Conservation (phyloP, 176 grass and related monocot genomes). For the Puccinellia tenuiflora region DNA sequence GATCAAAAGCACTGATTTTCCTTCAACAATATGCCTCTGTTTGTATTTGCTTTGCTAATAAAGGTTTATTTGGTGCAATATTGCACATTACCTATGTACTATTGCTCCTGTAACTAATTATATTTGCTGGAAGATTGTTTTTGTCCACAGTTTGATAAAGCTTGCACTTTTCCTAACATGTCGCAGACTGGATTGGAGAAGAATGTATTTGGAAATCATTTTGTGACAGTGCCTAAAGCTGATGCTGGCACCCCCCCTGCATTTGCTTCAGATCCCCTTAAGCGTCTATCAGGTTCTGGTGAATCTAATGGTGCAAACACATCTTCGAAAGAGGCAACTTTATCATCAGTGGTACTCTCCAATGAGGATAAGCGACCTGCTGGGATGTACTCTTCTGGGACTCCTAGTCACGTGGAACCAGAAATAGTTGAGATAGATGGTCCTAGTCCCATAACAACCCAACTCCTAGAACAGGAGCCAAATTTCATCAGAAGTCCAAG, state of each 20-base stretch:
- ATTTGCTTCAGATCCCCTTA: conserved; percentile 86
- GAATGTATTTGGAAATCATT: conserved; percentile 97
- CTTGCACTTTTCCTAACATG: conserved; percentile 30
- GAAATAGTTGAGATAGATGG: conserved; percentile 98
- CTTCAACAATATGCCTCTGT: not conserved
- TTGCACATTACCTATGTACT: not conserved
- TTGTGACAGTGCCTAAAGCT: conserved; percentile 57
- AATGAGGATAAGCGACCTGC: conserved; percentile 31
- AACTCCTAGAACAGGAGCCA: conserved; percentile 62
- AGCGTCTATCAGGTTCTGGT: conserved; percentile 39
- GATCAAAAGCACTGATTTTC: conserved; percentile 1
- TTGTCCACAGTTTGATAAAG: conserved; percentile 3
- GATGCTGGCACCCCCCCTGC: conserved; percentile 57
- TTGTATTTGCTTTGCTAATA: not conserved
- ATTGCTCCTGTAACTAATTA: not conserved
- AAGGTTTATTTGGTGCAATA: not conserved
- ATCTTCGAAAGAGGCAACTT: conserved; percentile 35
- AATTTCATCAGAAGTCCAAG: conserved; percentile 72
- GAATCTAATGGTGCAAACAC: conserved; percentile 39
- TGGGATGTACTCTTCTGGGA: conserved; percentile 45
- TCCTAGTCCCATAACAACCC: conserved; percentile 46
- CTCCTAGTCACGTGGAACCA: conserved; percentile 38
- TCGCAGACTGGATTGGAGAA: conserved; percentile 90
- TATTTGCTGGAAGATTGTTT: conserved; percentile 20
- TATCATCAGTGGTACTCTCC: conserved; percentile 34